Percentiles rank a stretch among this genome's conserved stretches.
phyloP scores from a whole-genome alignment of 257 asterid species.

The Prunella vulgaris region DNA sequence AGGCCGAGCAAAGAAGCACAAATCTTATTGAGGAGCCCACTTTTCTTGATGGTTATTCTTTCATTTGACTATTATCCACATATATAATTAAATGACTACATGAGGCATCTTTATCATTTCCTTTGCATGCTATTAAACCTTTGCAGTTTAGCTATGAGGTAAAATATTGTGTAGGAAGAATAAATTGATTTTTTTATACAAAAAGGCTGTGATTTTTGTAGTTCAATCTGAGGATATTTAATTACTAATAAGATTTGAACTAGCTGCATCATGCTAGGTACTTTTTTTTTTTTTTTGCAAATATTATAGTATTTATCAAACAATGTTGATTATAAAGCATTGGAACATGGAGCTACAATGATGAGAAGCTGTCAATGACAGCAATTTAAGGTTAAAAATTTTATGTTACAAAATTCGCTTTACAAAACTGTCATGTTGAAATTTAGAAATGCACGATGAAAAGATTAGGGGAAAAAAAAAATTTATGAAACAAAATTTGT shows the following conservation, averaged over 20 bases:
- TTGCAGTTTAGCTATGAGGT: neutral
- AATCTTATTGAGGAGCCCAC: slow-evolving; percentile 45
- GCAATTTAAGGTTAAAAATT: neutral
- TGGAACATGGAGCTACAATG: neutral
- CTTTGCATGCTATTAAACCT: neutral
- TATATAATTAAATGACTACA: neutral
- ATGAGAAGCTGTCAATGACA: neutral
- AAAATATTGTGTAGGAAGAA: neutral
- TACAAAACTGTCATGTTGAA: slow-evolving; percentile 1
- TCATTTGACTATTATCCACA: neutral
- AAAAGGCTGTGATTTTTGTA: neutral
- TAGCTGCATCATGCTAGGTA: neutral
- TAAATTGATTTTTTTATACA: neutral
- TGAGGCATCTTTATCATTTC: neutral
- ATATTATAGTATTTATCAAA: no score
- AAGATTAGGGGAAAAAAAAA: neutral
- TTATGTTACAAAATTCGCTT: neutral
- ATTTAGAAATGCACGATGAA: neutral
- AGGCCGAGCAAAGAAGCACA: slow-evolving; percentile 92
- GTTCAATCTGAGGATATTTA: neutral
- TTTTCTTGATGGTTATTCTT: neutral
- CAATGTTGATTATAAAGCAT: neutral
- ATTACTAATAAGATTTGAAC: neutral
- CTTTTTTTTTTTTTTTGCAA: neutral
- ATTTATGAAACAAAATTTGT: slow-evolving; percentile 13